Base-by-base conservation (phyloP, 768 basidiomycete genomes). In the Lentinula guzmanii region DNA sequence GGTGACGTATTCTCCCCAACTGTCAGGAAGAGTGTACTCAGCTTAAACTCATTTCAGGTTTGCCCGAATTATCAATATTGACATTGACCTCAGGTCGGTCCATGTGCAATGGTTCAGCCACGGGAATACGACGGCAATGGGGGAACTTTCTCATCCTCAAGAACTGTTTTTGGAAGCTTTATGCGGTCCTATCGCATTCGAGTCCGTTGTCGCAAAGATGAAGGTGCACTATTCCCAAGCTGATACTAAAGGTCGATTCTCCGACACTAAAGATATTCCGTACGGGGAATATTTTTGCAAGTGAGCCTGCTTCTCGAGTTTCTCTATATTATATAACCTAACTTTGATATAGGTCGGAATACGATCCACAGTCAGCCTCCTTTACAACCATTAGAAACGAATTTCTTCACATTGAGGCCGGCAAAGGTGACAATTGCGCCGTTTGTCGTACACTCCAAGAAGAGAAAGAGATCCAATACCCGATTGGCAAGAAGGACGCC, bases 51-150 rank as follows among this genome's bases (percentile, higher is more conserved):
- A 1, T 13, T 50, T 15, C 65, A 91, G 90, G 89, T 91, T 92
- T 70, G 89, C 78, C 0, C 78, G 77, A 65, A 85, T 93, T 28
- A 68, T 86, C 0, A 81, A 77, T 55, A 79, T 91, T 60, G 70
- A 79, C 15, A 72, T 75, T 37, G 71, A 76, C 15, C 62, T 72
- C 4, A 71, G 77, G 58, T 71, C 61, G 1, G 80, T 82, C 0
- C 91, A 93, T 69, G 71, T 89, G 9, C 89, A 85, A 37, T 93
- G 90, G 90, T 82, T 89, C 33, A 81, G 88, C 58, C 91, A 93
- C 66, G 82, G 84, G 0, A 81, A 82, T 0, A 79, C 82, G 59
- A 87, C 85, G 0, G 69, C 83, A n/a, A 68, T 91, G 31, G 74
- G 78, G 33, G 85, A 90, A 62, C 70, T 91, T 13, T 81, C 80